Evolutionary conservation across 2,329 filamentous ascomycete genomes (phyloP).

Genomic region (Aspergillus chevalieri): DNA sequence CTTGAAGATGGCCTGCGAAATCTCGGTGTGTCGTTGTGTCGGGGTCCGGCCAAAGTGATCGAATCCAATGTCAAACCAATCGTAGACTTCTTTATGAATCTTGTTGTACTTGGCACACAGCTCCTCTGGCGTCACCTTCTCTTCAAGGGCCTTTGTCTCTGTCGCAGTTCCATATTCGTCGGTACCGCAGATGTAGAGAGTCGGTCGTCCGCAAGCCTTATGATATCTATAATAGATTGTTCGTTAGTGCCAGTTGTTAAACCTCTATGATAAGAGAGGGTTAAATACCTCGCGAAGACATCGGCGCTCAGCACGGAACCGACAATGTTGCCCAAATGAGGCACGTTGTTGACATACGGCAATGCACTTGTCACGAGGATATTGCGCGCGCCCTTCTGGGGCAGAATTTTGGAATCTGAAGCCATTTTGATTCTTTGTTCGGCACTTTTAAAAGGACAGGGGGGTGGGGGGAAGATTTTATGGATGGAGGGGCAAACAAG

Average conservation of each 20-base stretch:
- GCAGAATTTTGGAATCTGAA: constrained; percentile 46
- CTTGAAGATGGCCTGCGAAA: constrained; percentile 84
- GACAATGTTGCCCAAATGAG: constrained; percentile 84
- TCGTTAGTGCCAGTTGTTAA: constrained; percentile 8
- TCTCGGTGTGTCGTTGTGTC: constrained; percentile 80
- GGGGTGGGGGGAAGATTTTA: neutral
- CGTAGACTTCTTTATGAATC: constrained; percentile 83
- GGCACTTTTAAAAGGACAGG: neutral
- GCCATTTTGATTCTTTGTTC: constrained; percentile 12
- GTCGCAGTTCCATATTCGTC: constrained; percentile 96
- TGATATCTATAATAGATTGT: constrained; percentile 53
- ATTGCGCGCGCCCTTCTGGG: constrained; percentile 70
- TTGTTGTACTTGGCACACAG: constrained; percentile 90
- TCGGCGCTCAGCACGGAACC: constrained; percentile 84
- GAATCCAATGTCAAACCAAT: constrained; percentile 94
- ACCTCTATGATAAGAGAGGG: neutral
- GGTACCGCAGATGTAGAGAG: constrained; percentile 78
- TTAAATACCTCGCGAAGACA: constrained; percentile 58
- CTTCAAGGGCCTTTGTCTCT: constrained; percentile 90
- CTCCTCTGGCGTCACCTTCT: constrained; percentile 71
- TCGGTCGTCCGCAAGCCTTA: constrained; percentile 71
- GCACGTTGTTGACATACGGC: constrained; percentile 74
- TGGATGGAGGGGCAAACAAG: neutral
- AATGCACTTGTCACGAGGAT: constrained; percentile 87
- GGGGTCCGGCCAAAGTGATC: constrained; percentile 93